These are phyloP conservation scores for Aegilops umbellulata DNA, from an alignment of 176 grass and related monocot species.

Conservation along the genomic window DNA sequence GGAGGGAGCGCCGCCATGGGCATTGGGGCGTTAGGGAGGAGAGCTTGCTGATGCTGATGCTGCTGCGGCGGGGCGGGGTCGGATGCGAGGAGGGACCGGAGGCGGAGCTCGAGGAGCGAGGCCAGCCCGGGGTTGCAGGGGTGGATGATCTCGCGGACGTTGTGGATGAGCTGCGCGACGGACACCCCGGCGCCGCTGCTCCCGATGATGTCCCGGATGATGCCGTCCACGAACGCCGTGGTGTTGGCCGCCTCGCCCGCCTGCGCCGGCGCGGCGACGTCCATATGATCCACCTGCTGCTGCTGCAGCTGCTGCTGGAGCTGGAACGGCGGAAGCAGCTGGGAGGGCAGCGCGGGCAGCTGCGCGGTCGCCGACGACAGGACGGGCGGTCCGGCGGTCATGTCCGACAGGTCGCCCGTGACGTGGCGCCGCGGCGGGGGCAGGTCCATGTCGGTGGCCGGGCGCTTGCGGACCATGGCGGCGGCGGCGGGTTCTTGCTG, in stretches of 20 bases:
- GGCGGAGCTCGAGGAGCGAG: constrained; percentile 77
- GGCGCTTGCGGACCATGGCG: constrained; percentile 88
- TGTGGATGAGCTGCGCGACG: constrained; percentile 88
- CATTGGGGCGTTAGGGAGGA: constrained; percentile 8
- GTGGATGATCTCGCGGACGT: constrained; percentile 91
- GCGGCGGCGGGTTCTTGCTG: neutral
- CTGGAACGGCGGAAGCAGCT: constrained; percentile 26
- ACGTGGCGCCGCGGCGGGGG: constrained; percentile 44
- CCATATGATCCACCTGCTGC: constrained; percentile 14
- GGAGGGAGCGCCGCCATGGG: constrained; percentile 4
- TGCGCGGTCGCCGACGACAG: constrained; percentile 19
- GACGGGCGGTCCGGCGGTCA: constrained; percentile 22
- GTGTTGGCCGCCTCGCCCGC: constrained; percentile 21
- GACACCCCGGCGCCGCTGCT: constrained; percentile 63
- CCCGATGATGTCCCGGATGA: constrained; percentile 85
- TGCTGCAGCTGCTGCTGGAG: constrained; percentile 13
- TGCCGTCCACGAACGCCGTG: constrained; percentile 74
- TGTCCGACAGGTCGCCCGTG: constrained; percentile 34
- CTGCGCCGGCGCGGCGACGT: neutral
- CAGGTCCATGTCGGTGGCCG: constrained; percentile 59
- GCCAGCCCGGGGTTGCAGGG: constrained; percentile 88
- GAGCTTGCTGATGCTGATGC: neutral
- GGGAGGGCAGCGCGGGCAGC: constrained; percentile 47
- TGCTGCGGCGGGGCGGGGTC: neutral
- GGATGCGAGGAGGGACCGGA: constrained; percentile 58